These are phyloP conservation scores for Phytophthora tentaculata DNA, from an alignment of 352 stramenopile genomes.

Conservation along the genomic window DNA sequence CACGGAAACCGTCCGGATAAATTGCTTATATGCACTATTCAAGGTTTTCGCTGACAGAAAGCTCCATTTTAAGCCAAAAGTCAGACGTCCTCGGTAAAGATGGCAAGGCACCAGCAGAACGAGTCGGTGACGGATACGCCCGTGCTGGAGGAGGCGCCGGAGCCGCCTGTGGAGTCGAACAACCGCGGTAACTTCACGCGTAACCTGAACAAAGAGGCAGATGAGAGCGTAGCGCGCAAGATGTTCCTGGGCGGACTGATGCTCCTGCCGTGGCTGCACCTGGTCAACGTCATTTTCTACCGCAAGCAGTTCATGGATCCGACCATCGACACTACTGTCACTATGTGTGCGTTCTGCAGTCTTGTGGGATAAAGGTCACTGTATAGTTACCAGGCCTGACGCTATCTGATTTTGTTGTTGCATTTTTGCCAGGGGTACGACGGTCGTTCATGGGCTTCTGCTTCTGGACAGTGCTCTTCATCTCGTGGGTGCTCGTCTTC, in stretches of 20 bases:
- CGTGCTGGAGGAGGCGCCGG: slow-evolving; percentile 57
- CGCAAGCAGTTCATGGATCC: slow-evolving; percentile 82
- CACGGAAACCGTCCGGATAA: slow-evolving; percentile 5
- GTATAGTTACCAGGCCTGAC: not conserved
- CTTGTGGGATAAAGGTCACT: too few relatives aligned
- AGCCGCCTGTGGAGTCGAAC: slow-evolving; percentile 46
- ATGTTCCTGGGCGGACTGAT: slow-evolving; percentile 84
- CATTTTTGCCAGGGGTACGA: slow-evolving; percentile 59
- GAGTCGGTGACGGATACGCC: slow-evolving; percentile 54
- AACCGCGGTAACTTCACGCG: slow-evolving; percentile 90
- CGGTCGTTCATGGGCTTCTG: slow-evolving; percentile 75
- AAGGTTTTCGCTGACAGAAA: not conserved
- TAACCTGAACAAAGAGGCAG: slow-evolving; percentile 82
- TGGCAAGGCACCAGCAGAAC: slow-evolving; percentile 32
- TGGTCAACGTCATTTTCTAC: slow-evolving; percentile 86
- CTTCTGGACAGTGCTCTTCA: slow-evolving; percentile 75
- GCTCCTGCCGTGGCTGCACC: slow-evolving; percentile 84
- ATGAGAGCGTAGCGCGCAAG: slow-evolving; percentile 76
- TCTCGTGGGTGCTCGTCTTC: slow-evolving; percentile 81
- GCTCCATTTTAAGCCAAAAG: slow-evolving; percentile 1
- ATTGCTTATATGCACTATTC: not conserved
- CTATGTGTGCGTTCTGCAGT: slow-evolving; percentile 64
- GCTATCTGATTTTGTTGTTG: not conserved
- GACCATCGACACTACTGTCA: slow-evolving; percentile 68
- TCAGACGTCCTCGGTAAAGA: slow-evolving; percentile 8